Conservation (phyloP, 495 filamentous ascomycete species). For the Talaromyces stipitatus region DNA sequence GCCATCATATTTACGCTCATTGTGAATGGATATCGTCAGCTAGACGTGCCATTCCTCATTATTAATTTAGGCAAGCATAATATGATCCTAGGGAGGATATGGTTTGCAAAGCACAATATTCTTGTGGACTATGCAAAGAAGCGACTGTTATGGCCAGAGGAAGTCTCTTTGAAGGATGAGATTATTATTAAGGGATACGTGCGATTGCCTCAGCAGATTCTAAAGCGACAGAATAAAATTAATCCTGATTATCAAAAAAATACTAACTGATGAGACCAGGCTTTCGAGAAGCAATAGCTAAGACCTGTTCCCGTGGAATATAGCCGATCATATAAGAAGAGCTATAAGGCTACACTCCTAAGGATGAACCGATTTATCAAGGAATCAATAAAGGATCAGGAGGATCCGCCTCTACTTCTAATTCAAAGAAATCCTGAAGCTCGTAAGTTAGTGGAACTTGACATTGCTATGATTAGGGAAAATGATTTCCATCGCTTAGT, state of each 20-base stretch:
- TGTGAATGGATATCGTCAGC: background rate
- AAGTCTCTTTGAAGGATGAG: background rate
- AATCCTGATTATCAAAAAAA: background rate
- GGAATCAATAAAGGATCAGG: no score
- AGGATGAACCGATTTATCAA: no score
- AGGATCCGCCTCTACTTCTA: no score
- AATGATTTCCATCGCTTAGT: background rate
- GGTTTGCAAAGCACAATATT: background rate
- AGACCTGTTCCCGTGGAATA: no score
- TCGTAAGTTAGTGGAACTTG: background rate
- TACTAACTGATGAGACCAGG: background rate
- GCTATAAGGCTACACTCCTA: no score
- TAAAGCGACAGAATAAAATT: background rate
- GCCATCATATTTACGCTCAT: background rate
- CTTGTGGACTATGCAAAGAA: background rate
- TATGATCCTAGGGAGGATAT: conserved; percentile 4
- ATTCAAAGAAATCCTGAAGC: no score
- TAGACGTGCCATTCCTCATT: background rate
- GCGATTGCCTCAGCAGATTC: background rate
- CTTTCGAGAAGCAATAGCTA: no score
- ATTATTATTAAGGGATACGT: background rate
- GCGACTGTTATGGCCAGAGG: background rate
- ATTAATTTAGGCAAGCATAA: conserved; percentile 5
- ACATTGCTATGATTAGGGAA: background rate
- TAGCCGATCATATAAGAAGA: no score